Percentiles rank a stretch among this genome's conserved stretches.
These are phyloP conservation scores for Verticillium albo-atrum DNA, from an alignment of 2,329 filamentous ascomycete species.

Conservation along the genomic window DNA sequence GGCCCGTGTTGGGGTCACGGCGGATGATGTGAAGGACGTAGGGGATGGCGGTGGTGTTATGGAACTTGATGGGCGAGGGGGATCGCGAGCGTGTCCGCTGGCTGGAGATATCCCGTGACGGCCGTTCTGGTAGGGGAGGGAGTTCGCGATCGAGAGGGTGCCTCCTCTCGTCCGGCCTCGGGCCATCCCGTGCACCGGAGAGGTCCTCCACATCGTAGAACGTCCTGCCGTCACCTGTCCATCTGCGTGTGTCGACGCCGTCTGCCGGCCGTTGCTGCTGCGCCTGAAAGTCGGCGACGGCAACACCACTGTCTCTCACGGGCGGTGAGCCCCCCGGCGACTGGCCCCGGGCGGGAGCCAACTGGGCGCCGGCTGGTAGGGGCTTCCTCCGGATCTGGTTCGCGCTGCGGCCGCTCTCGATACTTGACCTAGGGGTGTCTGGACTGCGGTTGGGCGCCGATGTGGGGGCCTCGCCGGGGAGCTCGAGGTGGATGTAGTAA, in stretches of 20 bases:
- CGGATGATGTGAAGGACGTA: slow-evolving; percentile 64
- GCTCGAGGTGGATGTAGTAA: slow-evolving; percentile 84
- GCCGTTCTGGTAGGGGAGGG: background rate
- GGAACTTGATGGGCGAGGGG: slow-evolving; percentile 31
- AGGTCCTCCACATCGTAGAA: background rate
- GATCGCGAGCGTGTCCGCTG: slow-evolving; percentile 18
- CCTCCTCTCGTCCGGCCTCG: background rate
- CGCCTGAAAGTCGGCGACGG: background rate
- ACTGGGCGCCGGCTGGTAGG: slow-evolving; percentile 28
- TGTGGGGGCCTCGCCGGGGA: slow-evolving; percentile 48
- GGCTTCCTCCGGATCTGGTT: slow-evolving; percentile 51
- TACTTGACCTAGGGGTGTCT: slow-evolving; percentile 34
- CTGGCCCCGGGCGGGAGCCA: background rate
- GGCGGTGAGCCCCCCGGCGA: background rate
- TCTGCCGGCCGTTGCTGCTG: background rate
- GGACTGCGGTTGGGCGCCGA: slow-evolving; percentile 21
- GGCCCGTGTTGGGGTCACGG: slow-evolving; percentile 63
- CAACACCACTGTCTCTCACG: background rate
- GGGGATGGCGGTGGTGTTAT: slow-evolving; percentile 30
- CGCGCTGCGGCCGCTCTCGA: slow-evolving; percentile 33
- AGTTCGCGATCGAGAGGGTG: background rate
- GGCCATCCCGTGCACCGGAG: background rate
- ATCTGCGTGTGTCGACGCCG: background rate
- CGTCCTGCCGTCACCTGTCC: slow-evolving; percentile 2
- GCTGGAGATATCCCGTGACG: background rate